Evolutionary conservation across 805 yeast genomes (phyloP).

Genomic region (Candida endomychidarum): DNA sequence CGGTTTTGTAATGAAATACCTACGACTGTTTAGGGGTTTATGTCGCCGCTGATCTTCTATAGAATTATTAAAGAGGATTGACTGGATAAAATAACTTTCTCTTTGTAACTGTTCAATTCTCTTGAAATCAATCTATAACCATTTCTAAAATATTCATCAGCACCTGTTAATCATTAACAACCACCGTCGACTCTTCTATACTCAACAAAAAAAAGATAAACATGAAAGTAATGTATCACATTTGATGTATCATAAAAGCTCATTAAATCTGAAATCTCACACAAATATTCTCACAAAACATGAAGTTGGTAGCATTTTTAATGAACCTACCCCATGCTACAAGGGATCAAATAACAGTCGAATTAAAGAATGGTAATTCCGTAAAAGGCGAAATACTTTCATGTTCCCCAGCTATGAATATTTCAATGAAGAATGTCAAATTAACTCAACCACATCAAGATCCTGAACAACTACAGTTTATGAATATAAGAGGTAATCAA

Average conservation of each 20-base stretch:
- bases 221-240: not conserved
- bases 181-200: too few relatives aligned
- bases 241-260: too few relatives aligned
- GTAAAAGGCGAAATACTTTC: slow-evolving; percentile 81
- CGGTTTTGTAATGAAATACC: too few relatives aligned
- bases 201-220: too few relatives aligned
- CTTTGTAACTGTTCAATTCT: too few relatives aligned
- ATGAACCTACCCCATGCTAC: slow-evolving; percentile 67
- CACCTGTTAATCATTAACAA: not conserved
- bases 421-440: slow-evolving; percentile 74
- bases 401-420: slow-evolving; percentile 90
- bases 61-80: too few relatives aligned
- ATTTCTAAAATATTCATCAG: too few relatives aligned
- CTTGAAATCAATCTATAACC: too few relatives aligned
- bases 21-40: too few relatives aligned
- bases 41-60: too few relatives aligned
- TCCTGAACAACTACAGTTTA: slow-evolving; percentile 69
- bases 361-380: slow-evolving; percentile 85
- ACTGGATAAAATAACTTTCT: too few relatives aligned
- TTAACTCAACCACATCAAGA: slow-evolving; percentile 72
- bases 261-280: not conserved
- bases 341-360: slow-evolving; percentile 86
- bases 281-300: slow-evolving; percentile 12
- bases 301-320: slow-evolving; percentile 74
- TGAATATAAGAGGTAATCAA: slow-evolving; percentile 86